Evolutionary conservation across 2,329 filamentous ascomycete species (phyloP), one percentile per base, ranked within the genome.

Genomic region (Dactylellina sp.): DNA sequence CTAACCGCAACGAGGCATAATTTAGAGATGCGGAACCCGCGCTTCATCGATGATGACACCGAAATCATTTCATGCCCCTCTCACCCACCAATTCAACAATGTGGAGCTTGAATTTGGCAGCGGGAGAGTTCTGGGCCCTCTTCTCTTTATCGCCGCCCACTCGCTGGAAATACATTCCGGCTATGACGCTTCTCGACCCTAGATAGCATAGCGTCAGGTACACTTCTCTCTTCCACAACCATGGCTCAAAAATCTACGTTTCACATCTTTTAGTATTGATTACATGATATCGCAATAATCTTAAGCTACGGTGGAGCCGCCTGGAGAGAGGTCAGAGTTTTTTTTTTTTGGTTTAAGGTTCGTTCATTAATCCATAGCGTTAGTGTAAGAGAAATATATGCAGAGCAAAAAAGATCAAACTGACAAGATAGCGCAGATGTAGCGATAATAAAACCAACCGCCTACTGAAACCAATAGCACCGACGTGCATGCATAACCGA

Each of bases 1-100:
- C 59, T 63, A 71, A 63, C 57, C 57, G 50, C 59, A 50, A 50
- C 12, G 12, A 52, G 66, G 57, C 50, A 71, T 49, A 71, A 56
- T 50, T 46, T 56, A 18, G 66, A 63, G 66, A 59, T 46, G 35
- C 25, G 18, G 22, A 22, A 18, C 47, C 39, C 28, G 40, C 32
- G 55, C 35, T 61, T 14, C 40, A 49, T 42, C 42, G 25, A 70
- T 62, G 52, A 59, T 53, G 24, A 50, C 22, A 32, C 46, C 47
- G 20, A 7, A n/a, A 16, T 44, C 37, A 9, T 47, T 28, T 50
- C 32, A 16, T 52, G n/a, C n/a, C 24, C 47, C 2, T 52, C 28
- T 9, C 5, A 32, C 11, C 47, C 14, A 28, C 22, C 20, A n/a
- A 12, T 49, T 16, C 22, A 7, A 11, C 9, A 40, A 32, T 9